Evolutionary conservation across 441 rosid genomes (phyloP).

Genomic region (Gossypium davidsonii): DNA sequence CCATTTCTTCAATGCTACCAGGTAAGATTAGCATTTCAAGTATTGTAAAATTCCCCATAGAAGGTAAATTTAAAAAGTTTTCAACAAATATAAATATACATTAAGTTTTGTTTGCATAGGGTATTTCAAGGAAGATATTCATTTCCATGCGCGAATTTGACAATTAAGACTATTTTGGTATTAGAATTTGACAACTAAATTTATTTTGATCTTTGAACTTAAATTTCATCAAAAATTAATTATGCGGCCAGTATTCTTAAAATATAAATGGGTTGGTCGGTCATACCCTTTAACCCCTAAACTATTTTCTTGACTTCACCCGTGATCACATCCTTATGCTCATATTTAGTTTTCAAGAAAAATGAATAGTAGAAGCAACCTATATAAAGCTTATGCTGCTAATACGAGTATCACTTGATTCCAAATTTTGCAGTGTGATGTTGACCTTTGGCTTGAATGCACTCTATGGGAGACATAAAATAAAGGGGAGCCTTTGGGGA

Average conservation of each 20-base stretch:
- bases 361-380: background rate
- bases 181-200: no score
- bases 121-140: background rate
- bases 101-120: no score
- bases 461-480: constrained; percentile 66
- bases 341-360: background rate
- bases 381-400: background rate
- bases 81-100: background rate
- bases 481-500: constrained; percentile 50
- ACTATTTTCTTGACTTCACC: no score
- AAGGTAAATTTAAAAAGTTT: background rate
- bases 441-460: constrained; percentile 95
- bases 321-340: no score
- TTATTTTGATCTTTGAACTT: no score
- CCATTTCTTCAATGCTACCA: constrained; percentile 45
- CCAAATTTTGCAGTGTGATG: constrained; percentile 47
- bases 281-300: no score
- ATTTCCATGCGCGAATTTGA: background rate
- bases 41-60: background rate
- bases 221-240: no score
- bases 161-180: background rate
- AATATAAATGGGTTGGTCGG: no score
- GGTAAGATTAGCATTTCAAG: constrained; percentile 40
- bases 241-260: no score
- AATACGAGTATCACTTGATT: constrained; percentile 13